A percentile compares a stretch with the other conserved stretches of the same genome.
These are phyloP conservation scores for Laguncularia racemosa DNA, from an alignment of 345 rosid genomes.

Conservation along the genomic window DNA sequence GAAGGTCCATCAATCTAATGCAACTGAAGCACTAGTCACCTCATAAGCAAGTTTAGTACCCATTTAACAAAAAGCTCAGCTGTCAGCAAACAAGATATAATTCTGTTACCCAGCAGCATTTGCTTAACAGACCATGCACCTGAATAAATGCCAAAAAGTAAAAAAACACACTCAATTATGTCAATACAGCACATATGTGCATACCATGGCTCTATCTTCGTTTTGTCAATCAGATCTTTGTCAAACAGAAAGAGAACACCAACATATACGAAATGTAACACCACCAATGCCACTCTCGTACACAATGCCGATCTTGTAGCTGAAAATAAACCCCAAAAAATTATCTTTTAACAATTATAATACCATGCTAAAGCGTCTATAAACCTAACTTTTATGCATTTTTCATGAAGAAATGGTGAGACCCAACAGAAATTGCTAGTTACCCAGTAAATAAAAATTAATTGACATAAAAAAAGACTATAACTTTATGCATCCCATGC, in stretches of 20 bases:
- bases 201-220: conserved; percentile 70
- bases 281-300: conserved; percentile 60
- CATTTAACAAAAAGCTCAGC: too few relatives aligned
- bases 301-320: conserved; percentile 78
- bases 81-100: too few relatives aligned
- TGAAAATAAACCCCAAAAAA: conserved; percentile 11
- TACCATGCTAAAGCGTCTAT: too few relatives aligned
- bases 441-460: too few relatives aligned
- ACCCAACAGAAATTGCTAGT: too few relatives aligned
- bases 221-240: conserved; percentile 42
- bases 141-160: not conserved
- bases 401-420: too few relatives aligned
- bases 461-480: too few relatives aligned
- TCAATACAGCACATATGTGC: not conserved
- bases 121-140: not conserved
- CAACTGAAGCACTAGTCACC: too few relatives aligned
- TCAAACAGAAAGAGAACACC: conserved; percentile 72
- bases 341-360: not conserved
- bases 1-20: too few relatives aligned
- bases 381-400: too few relatives aligned
- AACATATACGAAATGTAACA: conserved; percentile 51
- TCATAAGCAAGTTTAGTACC: too few relatives aligned
- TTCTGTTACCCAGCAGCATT: not conserved
- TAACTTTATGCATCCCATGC: too few relatives aligned
- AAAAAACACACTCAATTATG: not conserved